A percentile compares a stretch with the other conserved stretches of the same genome.
Conservation (phyloP, 768 basidiomycete species). For the Hypholoma sublateritium region DNA sequence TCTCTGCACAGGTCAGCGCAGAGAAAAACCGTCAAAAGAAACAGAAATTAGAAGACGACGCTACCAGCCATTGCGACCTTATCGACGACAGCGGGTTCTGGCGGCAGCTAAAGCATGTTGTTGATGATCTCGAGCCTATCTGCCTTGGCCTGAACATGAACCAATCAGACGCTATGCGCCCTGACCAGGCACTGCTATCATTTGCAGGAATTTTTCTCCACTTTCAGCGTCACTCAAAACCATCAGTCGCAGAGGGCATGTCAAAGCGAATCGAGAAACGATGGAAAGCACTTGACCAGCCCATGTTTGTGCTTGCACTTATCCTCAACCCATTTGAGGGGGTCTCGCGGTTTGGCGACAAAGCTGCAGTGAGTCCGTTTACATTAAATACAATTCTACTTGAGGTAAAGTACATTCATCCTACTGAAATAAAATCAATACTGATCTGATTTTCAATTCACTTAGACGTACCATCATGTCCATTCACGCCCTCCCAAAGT, state of each 20-base stretch:
- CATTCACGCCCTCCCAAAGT: constrained; percentile 13
- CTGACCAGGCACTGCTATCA: constrained; percentile 26
- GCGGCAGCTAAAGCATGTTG: constrained; percentile 15
- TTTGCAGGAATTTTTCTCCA: constrained; percentile 26
- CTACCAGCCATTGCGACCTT: constrained; percentile 18
- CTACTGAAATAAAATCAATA: neutral
- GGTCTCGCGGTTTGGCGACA: constrained; percentile 25
- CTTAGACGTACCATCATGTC: constrained; percentile 14
- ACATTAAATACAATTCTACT: constrained; percentile 20
- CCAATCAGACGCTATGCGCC: constrained; percentile 21
- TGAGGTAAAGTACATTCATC: constrained; percentile 16
- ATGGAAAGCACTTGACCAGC: constrained; percentile 30
- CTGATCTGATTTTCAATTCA: neutral
- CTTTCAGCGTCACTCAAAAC: constrained; percentile 24
- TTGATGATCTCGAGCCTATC: constrained; percentile 27
- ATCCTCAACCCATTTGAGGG: constrained; percentile 29
- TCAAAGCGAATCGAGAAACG: constrained; percentile 24
- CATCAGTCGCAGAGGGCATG: constrained; percentile 20
- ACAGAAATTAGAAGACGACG: constrained; percentile 18
- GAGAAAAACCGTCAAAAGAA: constrained; percentile 23
- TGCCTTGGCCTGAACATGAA: constrained; percentile 26
- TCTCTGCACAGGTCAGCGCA: constrained; percentile 25
- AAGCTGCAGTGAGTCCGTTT: constrained; percentile 22
- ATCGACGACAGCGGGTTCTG: constrained; percentile 20
- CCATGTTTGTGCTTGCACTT: constrained; percentile 25